A percentile compares a stretch with the other conserved stretches of the same genome.
phyloP scores from a whole-genome alignment of 768 basidiomycete genomes.

The Phylloporus sp. region DNA sequence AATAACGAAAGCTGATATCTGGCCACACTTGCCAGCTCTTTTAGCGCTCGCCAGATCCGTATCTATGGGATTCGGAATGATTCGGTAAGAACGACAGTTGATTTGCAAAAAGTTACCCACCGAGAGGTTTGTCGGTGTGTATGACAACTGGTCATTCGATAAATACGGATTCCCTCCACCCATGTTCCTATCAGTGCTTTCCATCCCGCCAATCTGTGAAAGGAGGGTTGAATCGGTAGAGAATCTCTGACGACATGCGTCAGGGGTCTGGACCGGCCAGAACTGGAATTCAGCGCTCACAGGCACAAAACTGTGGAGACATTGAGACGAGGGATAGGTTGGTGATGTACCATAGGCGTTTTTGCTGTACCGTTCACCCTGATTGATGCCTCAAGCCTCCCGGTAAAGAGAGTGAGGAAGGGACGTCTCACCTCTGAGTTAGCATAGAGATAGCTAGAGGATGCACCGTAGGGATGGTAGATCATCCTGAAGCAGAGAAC shows the following conservation, averaged over 20 bases:
- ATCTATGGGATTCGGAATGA: conserved; percentile 6
- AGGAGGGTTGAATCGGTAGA: conserved; percentile 19
- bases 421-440: conserved; percentile 17
- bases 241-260: conserved; percentile 19
- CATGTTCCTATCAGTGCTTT: conserved; percentile 4
- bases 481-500: conserved; percentile 25
- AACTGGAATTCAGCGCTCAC: conserved; percentile 10
- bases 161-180: neutral
- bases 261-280: neutral
- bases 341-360: neutral
- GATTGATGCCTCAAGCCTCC: neutral
- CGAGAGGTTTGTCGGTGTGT: conserved; percentile 3
- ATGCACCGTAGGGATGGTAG: conserved; percentile 27
- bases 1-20: conserved; percentile 16
- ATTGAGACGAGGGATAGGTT: conserved; percentile 12
- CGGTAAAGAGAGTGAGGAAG: neutral
- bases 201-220: conserved; percentile 9
- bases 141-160: conserved; percentile 8
- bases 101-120: conserved; percentile 9
- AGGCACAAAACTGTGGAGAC: conserved; percentile 25
- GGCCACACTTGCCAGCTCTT: conserved; percentile 6
- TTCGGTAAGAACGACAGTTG: neutral
- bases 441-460: conserved; percentile 27
- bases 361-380: conserved; percentile 8
- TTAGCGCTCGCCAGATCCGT: conserved; percentile 17